Base-by-base conservation (phyloP, 1,139 yeast species). In the Kluyveromyces sp. region DNA sequence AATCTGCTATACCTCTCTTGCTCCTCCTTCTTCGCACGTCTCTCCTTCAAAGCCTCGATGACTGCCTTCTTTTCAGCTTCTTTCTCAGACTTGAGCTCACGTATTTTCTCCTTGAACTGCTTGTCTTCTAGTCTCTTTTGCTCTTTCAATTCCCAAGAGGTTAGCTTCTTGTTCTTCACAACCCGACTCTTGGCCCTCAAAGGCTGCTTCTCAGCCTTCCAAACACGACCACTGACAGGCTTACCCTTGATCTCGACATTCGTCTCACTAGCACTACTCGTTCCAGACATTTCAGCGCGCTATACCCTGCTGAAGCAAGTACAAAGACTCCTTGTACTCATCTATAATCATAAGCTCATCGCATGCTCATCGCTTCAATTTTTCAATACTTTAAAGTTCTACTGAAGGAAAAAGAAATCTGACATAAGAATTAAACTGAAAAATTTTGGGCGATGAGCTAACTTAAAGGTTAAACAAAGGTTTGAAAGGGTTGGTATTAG, bases 1-100 rank as follows among this genome's bases (percentile, higher is more conserved):
- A 83, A 66, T 59, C 69, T 73, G 56, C 82, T 89, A 58, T 79
- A 83, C 58, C 92, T 74, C 60, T 82, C 90, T 66, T 77, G 78
- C 61, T 84, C 92, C 50, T 73, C 89, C 68, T 80, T 81, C 61
- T 77, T 77, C 54, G 79, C 83, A 64, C 80, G 74, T 68, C 82
- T 78, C 58, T 79, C 81, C 66, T 78, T 81, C 47, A 81, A 63
- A 41, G 73, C 77, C 35, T 75, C 74, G 35, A 81, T 65, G 54
- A 75, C 74, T 34, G 68, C 69, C 45, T 72, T 69, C 55, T 75
- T 78, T 45, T 68, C 75, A 26, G 71, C 70, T 45, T 74, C 78
- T 61, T 85, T 82, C 53, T 82, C 90, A 37, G 78, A 78, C 57
- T 79, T 75, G 57, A 86, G 55, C 50, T 77, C 75, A 49, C 74